Evolutionary conservation across 768 basidiomycete species (phyloP).

Genomic region (Naganishia vaughanmartiniae): DNA sequence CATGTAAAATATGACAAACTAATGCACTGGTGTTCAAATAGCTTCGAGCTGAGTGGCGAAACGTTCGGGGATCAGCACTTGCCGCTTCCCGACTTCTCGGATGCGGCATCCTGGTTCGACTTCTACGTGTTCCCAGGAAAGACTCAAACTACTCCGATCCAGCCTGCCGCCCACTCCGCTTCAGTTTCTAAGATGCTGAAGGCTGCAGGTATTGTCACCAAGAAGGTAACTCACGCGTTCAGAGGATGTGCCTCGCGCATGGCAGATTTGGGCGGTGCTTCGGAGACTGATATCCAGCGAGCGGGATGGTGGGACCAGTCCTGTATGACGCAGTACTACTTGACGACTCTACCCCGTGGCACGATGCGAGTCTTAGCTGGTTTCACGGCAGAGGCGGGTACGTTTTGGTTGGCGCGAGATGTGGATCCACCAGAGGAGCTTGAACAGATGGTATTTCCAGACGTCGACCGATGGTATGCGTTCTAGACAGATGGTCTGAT

Average conservation of each 20-base stretch:
- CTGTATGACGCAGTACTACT: too few species aligned
- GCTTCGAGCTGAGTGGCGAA: constrained; percentile 3
- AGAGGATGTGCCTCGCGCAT: constrained; percentile 13
- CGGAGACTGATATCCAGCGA: too few species aligned
- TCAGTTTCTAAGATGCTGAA: not conserved
- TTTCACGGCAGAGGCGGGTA: too few species aligned
- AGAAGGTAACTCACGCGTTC: constrained; percentile 16
- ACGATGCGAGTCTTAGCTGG: too few species aligned
- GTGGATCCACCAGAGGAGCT: too few species aligned
- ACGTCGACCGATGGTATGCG: not conserved
- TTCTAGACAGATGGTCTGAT: too few species aligned
- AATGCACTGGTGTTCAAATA: not conserved
- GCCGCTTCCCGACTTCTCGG: not conserved
- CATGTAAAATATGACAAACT: too few species aligned
- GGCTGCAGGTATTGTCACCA: not conserved
- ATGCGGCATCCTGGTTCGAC: not conserved
- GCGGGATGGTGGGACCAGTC: too few species aligned
- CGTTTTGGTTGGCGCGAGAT: too few species aligned
- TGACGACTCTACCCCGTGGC: too few species aligned
- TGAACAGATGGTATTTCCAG: too few species aligned
- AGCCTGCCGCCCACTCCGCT: not conserved
- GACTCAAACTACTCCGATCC: not conserved
- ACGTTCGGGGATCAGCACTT: not conserved
- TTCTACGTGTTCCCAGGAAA: not conserved
- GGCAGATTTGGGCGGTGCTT: not conserved